phyloP scores from a whole-genome alignment of 2,329 filamentous ascomycete genomes.

The Tolypocladium sp. region DNA sequence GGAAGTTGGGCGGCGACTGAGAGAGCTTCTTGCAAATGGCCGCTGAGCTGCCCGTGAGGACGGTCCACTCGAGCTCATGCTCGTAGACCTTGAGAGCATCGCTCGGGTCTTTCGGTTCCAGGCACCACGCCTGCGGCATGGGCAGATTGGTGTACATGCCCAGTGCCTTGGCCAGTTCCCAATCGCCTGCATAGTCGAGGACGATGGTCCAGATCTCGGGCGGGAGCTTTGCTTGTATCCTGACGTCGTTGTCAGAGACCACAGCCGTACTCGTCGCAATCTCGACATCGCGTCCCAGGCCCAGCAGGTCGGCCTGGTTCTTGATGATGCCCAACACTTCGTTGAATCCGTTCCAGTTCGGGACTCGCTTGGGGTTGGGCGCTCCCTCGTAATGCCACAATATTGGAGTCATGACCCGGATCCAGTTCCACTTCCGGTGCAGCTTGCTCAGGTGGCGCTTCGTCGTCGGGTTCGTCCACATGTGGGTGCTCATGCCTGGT shows the following conservation, averaged over 20 bases:
- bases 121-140: conserved; percentile 61
- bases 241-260: conserved; percentile 21
- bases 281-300: conserved; percentile 63
- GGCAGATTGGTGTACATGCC: conserved; percentile 71
- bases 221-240: conserved; percentile 48
- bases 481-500: conserved; percentile 78
- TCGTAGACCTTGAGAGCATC: conserved; percentile 64
- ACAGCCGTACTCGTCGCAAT: conserved; percentile 32
- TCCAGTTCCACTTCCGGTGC: conserved; percentile 76
- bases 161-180: conserved; percentile 78
- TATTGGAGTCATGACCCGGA: conserved; percentile 71
- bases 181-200: conserved; percentile 75
- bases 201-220: conserved; percentile 87
- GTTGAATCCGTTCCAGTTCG: conserved; percentile 56
- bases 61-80: conserved; percentile 75
- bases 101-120: conserved; percentile 46
- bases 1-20: conserved; percentile 59
- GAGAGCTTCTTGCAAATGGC: conserved; percentile 69
- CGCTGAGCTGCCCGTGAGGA: conserved; percentile 61
- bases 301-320: conserved; percentile 68
- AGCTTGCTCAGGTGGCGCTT: conserved; percentile 82
- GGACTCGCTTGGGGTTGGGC: conserved; percentile 40
- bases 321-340: conserved; percentile 67
- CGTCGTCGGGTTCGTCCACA: conserved; percentile 87
- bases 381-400: conserved; percentile 66